Conservation (phyloP, 2,329 filamentous ascomycete species). For the Zasmidium angulare region DNA sequence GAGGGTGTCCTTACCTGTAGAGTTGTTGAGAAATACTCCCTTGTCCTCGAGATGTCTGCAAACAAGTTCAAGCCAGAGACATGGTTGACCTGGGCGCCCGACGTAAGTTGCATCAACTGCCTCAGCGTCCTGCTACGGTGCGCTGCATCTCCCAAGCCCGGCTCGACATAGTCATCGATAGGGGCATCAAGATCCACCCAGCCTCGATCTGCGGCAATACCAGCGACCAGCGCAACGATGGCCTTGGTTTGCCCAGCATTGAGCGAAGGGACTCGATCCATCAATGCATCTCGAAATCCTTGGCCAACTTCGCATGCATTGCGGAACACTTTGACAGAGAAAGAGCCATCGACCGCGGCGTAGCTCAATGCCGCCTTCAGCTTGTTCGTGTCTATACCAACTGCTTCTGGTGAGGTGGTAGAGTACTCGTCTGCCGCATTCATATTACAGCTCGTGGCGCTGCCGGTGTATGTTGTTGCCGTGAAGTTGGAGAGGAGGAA, state of each 20-base stretch:
- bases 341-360: neutral
- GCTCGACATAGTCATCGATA: slow-evolving; percentile 1
- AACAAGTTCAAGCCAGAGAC: neutral
- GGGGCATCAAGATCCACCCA: neutral
- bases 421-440: neutral
- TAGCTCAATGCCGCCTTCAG: neutral
- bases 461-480: neutral
- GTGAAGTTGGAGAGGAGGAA: neutral
- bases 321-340: neutral
- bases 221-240: neutral
- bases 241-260: slow-evolving; percentile 3
- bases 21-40: slow-evolving; percentile 1
- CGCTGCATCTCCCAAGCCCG: neutral
- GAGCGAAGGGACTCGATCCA: neutral
- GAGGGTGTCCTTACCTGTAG: neutral
- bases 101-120: slow-evolving; percentile 3
- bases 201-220: slow-evolving; percentile 1
- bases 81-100: slow-evolving; percentile 1
- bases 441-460: neutral
- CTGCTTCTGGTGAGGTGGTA: neutral
- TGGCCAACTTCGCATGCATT: neutral
- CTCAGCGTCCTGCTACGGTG: neutral
- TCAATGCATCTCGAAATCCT: neutral
- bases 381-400: neutral
- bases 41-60: neutral